These are phyloP conservation scores for Brassica incana DNA, from an alignment of 345 rosid genomes.

Conservation along the genomic window DNA sequence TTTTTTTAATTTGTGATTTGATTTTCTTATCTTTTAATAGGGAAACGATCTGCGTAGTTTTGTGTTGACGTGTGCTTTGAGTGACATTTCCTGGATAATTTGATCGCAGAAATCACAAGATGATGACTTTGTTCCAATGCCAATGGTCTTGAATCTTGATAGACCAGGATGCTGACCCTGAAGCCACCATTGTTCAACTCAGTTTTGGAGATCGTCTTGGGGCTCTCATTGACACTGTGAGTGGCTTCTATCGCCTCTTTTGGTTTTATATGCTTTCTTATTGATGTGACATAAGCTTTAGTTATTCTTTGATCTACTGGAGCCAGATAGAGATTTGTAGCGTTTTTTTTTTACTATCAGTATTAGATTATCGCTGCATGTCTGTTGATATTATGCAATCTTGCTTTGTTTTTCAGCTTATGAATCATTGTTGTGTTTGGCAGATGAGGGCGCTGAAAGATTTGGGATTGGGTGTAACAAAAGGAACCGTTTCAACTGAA, in stretches of 20 bases:
- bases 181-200: constrained; percentile 79
- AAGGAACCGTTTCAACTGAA: constrained; percentile 79
- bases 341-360: background rate
- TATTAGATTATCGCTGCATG: background rate
- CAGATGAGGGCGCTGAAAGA: constrained; percentile 90
- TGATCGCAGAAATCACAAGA: constrained; percentile 56
- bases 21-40: constrained; percentile 17
- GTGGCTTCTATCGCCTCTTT: constrained; percentile 3
- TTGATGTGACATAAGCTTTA: background rate
- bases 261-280: background rate
- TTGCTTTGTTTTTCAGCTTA: constrained; percentile 3
- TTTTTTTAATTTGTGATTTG: background rate
- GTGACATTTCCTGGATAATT: constrained; percentile 37
- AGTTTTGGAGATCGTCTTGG: constrained; percentile 98
- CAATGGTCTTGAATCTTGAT: constrained; percentile 55
- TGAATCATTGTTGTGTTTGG: constrained; percentile 11
- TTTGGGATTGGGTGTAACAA: constrained; percentile 82
- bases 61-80: constrained; percentile 34
- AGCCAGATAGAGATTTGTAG: background rate
- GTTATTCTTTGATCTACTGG: background rate
- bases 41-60: constrained; percentile 35
- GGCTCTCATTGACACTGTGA: constrained; percentile 90
- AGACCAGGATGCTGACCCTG: constrained; percentile 87
- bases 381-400: background rate
- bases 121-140: constrained; percentile 38